Base-by-base conservation (phyloP, 83 land plant species). In the Picea engelmannii region DNA sequence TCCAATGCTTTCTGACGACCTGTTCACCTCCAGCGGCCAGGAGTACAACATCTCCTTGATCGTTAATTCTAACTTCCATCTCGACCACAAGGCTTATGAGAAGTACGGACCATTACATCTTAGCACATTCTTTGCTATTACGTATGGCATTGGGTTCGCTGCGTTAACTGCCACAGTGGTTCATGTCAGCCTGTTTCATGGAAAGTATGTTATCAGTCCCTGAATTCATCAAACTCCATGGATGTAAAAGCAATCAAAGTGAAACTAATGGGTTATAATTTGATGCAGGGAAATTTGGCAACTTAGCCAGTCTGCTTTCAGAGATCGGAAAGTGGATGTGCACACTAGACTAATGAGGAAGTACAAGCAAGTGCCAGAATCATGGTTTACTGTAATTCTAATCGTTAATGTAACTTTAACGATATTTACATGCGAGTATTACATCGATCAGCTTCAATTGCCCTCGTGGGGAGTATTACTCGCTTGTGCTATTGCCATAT, bases 381-480 rank as follows among this genome's bases (percentile, higher is more conserved):
- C 85, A 84, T 95, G 98, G 98, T 95, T 93, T 78, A 25, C 66
- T 9, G 63, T 69, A 76, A 86, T 95, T 17, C 91, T 93, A 17
- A 35, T 84, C 0, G 80, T 42, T 0, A 88, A 65, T 82, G 70
- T 95, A 81, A 79, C 83, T 9, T 82, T 84, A 3, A 70, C 98
- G 21, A 65, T 95, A 11, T 78, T 85, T 62, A 82, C 83, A 1
- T 88, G 90, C 76, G 75, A 88, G 70, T 80, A 78, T 35, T 93
- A 82, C 81, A 84, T 82, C 17, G 86, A 90, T 4, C 92, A 91
- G 69, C 94, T 95, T 77, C 98, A 95, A 69, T 85, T 95, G 67
- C 95, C 90, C 27, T 95, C 94, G 96, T 95, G 98, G 98, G 98
- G 98, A 47, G 88, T 95, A 38, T 85, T 95, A 58, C 76, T 95